Evolutionary conservation across 805 yeast species (phyloP).

Genomic region (Myxozyma vanderwaltii): DNA sequence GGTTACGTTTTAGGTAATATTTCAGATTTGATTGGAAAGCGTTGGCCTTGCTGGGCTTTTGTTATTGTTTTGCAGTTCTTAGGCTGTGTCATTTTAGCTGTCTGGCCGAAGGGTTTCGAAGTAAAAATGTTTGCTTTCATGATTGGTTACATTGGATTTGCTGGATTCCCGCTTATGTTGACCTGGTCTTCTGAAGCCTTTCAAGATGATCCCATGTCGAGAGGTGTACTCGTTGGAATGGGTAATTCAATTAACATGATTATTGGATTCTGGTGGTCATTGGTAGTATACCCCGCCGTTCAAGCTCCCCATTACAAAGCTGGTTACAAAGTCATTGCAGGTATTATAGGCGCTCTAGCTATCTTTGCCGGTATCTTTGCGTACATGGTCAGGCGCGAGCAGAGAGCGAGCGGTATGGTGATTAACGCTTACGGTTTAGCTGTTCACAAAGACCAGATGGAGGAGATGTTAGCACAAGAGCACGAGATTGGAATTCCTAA

Average conservation of each 20-base stretch:
- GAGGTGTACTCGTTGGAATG: slow-evolving; percentile 19
- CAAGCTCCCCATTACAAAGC: slow-evolving; percentile 43
- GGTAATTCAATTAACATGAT: slow-evolving; percentile 20
- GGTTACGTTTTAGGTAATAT: slow-evolving; percentile 38
- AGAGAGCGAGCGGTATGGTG: not conserved
- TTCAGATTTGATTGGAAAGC: slow-evolving; percentile 40
- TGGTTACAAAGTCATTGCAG: slow-evolving; percentile 40
- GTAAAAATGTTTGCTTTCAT: slow-evolving; percentile 36
- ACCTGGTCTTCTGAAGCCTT: slow-evolving; percentile 23
- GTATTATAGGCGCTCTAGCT: not conserved
- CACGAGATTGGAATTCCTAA: not conserved
- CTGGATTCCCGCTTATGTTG: slow-evolving; percentile 22
- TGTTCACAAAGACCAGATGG: not conserved
- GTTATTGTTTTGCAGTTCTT: slow-evolving; percentile 11
- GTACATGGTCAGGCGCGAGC: slow-evolving; percentile 8
- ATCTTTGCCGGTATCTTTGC: slow-evolving; percentile 4
- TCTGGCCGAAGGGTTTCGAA: slow-evolving; percentile 47
- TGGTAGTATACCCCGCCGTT: slow-evolving; percentile 41
- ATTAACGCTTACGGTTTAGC: slow-evolving; percentile 18
- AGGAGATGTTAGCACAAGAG: not conserved
- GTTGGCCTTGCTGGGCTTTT: slow-evolving; percentile 37
- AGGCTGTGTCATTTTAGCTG: slow-evolving; percentile 43
- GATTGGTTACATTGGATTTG: slow-evolving; percentile 17
- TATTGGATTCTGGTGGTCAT: slow-evolving; percentile 43
- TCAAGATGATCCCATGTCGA: slow-evolving; percentile 20